phyloP scores from a whole-genome alignment of 306 rosid genomes.

The Vigna trinervia region DNA sequence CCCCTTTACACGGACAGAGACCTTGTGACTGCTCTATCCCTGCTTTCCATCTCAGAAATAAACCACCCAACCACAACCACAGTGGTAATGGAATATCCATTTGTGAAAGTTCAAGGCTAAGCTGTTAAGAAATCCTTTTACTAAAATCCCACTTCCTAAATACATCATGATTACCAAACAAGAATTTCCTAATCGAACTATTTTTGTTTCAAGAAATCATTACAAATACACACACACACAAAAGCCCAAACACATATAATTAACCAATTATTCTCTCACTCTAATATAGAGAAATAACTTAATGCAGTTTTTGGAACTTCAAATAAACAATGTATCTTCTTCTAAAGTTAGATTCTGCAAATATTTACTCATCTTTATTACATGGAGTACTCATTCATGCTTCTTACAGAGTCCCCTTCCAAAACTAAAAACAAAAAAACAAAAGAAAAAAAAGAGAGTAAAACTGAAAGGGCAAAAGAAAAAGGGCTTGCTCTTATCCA shows the following conservation, averaged over 20 bases:
- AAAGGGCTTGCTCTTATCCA: conserved; percentile 5
- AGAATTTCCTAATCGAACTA: not conserved
- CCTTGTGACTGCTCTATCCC: not conserved
- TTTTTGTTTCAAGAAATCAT: not conserved
- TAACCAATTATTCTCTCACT: not conserved
- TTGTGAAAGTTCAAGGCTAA: not conserved
- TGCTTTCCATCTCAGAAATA: conserved; percentile 2
- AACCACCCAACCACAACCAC: not conserved
- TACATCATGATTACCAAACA: not conserved
- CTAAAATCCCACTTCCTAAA: not conserved
- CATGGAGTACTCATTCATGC: conserved; percentile 26
- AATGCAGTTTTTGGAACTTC: not conserved
- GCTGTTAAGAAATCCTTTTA: not conserved
- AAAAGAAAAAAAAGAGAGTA: not conserved
- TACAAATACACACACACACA: not conserved
- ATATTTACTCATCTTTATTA: conserved; percentile 47
- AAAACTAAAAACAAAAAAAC: not conserved
- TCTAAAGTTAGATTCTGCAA: conserved; percentile 21
- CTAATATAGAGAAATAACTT: not conserved
- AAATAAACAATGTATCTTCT: not conserved
- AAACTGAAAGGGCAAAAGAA: not conserved
- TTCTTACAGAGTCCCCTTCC: conserved; percentile 43
- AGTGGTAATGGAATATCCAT: not conserved
- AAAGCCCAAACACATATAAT: not conserved
- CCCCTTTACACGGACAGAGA: conserved; percentile 35